A percentile compares a stretch with the other conserved stretches of the same genome.
phyloP scores from a whole-genome alignment of 345 rosid genomes.

The Murraya koenigii region DNA sequence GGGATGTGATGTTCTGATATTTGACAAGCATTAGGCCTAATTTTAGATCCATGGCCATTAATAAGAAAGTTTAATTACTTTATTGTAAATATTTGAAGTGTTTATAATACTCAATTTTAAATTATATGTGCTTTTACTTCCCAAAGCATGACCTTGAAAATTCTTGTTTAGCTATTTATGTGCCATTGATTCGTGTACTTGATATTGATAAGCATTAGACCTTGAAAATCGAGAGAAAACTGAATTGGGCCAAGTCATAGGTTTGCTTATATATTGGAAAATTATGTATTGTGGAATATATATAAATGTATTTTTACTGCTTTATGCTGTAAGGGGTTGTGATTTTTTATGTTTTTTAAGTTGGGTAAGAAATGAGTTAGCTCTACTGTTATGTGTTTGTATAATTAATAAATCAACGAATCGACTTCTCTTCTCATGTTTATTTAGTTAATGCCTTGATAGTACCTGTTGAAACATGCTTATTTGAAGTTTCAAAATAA shows the following conservation, averaged over 20 bases:
- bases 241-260: too few relatives aligned
- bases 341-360: not conserved
- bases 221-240: not conserved
- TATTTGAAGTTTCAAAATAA: not conserved
- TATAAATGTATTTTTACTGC: not conserved
- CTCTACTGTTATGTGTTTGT: not conserved
- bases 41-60: too few relatives aligned
- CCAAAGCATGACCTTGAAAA: too few relatives aligned
- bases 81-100: too few relatives aligned
- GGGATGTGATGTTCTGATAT: too few relatives aligned
- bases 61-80: too few relatives aligned
- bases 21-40: too few relatives aligned
- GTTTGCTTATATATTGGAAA: not conserved
- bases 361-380: not conserved
- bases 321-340: not conserved
- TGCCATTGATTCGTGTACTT: too few relatives aligned
- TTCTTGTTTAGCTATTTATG: too few relatives aligned
- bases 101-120: too few relatives aligned
- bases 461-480: not conserved
- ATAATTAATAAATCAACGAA: not conserved
- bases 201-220: too few relatives aligned
- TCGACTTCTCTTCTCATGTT: not conserved
- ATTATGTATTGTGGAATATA: not conserved
- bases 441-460: not conserved
- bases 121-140: too few relatives aligned